Base-by-base conservation (phyloP, 352 stramenopile genomes). In the Globisporangium middletonii region DNA sequence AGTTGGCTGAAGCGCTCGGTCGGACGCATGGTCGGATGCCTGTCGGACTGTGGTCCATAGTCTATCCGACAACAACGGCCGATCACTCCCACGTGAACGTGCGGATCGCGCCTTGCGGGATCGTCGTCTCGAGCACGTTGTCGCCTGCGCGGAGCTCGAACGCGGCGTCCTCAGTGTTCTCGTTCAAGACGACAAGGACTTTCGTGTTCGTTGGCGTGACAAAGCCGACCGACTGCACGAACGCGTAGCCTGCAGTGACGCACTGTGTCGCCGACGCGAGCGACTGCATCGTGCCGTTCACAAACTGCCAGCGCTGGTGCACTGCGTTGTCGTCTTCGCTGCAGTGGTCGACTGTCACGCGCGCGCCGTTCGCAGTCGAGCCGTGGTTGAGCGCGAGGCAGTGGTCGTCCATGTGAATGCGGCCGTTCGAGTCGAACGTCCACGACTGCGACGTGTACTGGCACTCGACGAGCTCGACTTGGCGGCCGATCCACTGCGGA, bases 131-230 rank as follows among this genome's bases (percentile, higher is more conserved):
- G 33, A 91, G 52, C n/a, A 65, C 64, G 23, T 64, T 50, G 30
- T 64, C 77, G 16, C 66, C 73, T 50, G 77, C 69, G 26, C 79
- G 68, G 41, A 94, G 55, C 53, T 84, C 72, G 33, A 94, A 91
- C 35, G 73, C 53, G 0, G 75, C 79, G 19, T 79, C 70, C 55
- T 91, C 82, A 27, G 80, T 87, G 71, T 94, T 92, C 53, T 92
- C 82, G 60, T 94, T 94, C 59, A 94, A 66, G 35, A 92, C 79
- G 13, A 94, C 83, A 52, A 89, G 68, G 37, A 94, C 81, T 53
- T 79, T 90, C 52, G 75, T 77, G 62, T 89, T 71, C 28, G 80
- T 62, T 1, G 85, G 85, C 11, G 82, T 94, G 53, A 86, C 67
- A 52, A 94, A 94, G 0, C 79, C 73, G 35, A 68, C 55, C 0